Conservation (phyloP, 2,329 filamentous ascomycete genomes). For the Diaporthe nobilis region DNA sequence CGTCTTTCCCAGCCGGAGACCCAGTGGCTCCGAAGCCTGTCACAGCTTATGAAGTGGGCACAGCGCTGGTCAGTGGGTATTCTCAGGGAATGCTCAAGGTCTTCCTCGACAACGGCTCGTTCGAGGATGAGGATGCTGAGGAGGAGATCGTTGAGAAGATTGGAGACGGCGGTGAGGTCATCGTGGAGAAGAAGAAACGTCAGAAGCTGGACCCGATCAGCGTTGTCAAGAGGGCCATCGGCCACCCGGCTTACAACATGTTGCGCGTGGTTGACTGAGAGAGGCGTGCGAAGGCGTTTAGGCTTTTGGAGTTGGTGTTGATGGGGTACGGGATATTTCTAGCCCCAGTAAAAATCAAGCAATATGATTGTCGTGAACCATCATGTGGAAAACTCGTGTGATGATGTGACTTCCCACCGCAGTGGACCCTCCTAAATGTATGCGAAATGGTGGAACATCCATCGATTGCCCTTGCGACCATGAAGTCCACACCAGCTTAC, state of each 20-base stretch:
- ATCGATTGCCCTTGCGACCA: not conserved
- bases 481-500: not conserved
- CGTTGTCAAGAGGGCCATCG: constrained; percentile 64
- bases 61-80: constrained; percentile 68
- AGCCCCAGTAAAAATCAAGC: not conserved
- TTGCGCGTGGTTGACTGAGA: constrained; percentile 66
- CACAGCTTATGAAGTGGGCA: constrained; percentile 58
- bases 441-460: too few species aligned
- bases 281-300: too few species aligned
- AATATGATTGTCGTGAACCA: not conserved
- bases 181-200: constrained; percentile 51
- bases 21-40: constrained; percentile 63
- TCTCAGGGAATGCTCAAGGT: constrained; percentile 71
- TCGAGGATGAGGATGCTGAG: constrained; percentile 57
- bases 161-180: constrained; percentile 47
- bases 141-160: constrained; percentile 47
- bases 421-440: too few species aligned
- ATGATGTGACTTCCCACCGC: not conserved
- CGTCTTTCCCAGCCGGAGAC: constrained; percentile 40
- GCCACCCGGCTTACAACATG: constrained; percentile 69
- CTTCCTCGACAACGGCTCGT: constrained; percentile 65
- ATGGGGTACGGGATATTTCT: not conserved
- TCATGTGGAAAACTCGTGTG: not conserved
- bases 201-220: constrained; percentile 59
- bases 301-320: not conserved